Evolutionary conservation across 1,284 basidiomycete species (phyloP), one percentile per base, ranked within the genome.

Genomic region (Fomes fomentarius): DNA sequence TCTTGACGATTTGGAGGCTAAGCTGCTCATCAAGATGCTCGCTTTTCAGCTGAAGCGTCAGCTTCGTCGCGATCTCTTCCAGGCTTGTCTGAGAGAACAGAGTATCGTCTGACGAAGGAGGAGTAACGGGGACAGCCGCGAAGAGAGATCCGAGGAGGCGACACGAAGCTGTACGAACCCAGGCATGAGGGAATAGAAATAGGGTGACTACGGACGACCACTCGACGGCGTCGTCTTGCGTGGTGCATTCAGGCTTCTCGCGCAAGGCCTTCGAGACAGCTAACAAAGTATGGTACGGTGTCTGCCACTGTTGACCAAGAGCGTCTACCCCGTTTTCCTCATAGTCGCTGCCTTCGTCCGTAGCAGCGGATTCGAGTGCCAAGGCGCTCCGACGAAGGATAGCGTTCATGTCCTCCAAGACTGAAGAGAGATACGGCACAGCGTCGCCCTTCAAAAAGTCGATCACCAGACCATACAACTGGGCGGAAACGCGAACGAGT

Each of bases 131-230:
- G 0, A 78, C 68, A 9, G 73, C 65, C 1, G 81, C 77, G 67
- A 93, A 94, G 7, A 96, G 72, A 6, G 80, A 68, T 5, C 93
- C 93, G 1, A 98, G 71, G 7, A 95, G 77, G 41, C 93, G 83
- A 60, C 89, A 89, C 0, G 95, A 80, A 0, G 90, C 90, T 12
- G 85, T 85, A 30, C 96, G 88, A 1, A 97, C 94, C 96, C 96
- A 98, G 4, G 92, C 85, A 72, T 99, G 96, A 11, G 96, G 95
- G 74, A 90, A 98, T 9, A 93, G 78, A 2, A 98, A 80, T 65
- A 93, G 84, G 0, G 77, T 66, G 17, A 84, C 75, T 38, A 97
- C 76, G 0, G 76, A 69, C 19, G 73, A 63, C 94, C 94, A 96
- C 3, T 77, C 70, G 1, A 93, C 71, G 47, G 71, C 74, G 26